These are phyloP conservation scores for Starmerella sp. DNA, from an alignment of 805 yeast species.

Conservation along the genomic window DNA sequence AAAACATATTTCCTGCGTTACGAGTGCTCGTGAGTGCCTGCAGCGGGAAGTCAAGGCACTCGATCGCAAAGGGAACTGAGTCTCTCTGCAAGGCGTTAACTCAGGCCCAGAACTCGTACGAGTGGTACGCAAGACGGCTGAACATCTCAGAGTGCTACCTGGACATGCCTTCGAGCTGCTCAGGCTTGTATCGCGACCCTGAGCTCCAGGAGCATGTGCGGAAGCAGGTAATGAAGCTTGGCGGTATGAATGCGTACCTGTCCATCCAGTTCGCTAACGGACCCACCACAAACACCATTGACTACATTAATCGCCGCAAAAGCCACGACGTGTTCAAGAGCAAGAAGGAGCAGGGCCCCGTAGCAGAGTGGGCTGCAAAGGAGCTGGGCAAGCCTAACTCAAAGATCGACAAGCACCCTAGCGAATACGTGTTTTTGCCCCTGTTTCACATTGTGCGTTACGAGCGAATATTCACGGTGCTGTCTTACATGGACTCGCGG, in stretches of 20 bases:
- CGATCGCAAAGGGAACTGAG: neutral
- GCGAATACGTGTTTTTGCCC: conserved; percentile 9
- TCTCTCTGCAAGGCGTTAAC: neutral
- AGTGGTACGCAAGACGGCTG: conserved; percentile 6
- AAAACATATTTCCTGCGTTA: conserved; percentile 1
- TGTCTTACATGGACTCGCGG: neutral
- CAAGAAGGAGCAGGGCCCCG: neutral
- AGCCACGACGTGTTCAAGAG: neutral
- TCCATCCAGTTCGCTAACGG: neutral
- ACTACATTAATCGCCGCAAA: neutral
- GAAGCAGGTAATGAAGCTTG: neutral
- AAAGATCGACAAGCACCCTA: neutral
- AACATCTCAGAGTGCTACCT: conserved; percentile 6
- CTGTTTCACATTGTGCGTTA: conserved; percentile 8
- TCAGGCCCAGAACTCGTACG: neutral
- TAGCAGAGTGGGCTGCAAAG: conserved; percentile 6
- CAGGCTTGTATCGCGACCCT: conserved; percentile 3
- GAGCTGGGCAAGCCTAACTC: neutral
- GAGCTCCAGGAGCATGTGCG: conserved; percentile 4
- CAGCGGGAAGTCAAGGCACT: too few species aligned
- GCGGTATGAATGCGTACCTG: conserved; percentile 1
- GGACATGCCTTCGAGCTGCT: neutral
- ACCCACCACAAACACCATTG: neutral
- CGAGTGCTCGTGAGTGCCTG: neutral
- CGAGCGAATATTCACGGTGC: conserved; percentile 15